These are phyloP conservation scores for Nicotiana knightiana DNA, from an alignment of 257 asterid species.

Conservation along the genomic window DNA sequence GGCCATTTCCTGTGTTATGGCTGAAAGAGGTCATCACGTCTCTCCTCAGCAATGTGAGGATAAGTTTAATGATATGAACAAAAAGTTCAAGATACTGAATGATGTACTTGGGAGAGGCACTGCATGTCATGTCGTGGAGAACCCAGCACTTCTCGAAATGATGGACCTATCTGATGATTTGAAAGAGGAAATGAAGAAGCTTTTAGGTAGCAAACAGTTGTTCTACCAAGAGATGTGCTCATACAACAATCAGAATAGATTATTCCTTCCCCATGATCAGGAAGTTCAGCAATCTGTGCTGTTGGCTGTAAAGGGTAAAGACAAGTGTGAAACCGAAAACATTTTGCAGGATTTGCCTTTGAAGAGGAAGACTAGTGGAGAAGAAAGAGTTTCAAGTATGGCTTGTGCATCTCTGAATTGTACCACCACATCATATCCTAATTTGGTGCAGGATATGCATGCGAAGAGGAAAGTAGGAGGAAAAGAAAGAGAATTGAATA, in stretches of 20 bases:
- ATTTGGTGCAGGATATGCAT: constrained; percentile 1
- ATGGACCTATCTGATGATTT: constrained; percentile 23
- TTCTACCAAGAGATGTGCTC: constrained; percentile 45
- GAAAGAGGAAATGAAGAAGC: constrained; percentile 33
- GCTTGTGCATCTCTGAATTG: background rate
- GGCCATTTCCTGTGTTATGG: constrained; percentile 36
- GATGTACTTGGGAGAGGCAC: constrained; percentile 31
- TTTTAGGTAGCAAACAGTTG: constrained; percentile 39
- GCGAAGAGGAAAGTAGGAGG: background rate
- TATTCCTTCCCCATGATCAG: constrained; percentile 31
- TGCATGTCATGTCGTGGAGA: constrained; percentile 28
- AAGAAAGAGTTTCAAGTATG: constrained; percentile 10
- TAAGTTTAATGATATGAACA: constrained; percentile 48
- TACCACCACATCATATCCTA: background rate
- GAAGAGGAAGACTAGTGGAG: constrained; percentile 27
- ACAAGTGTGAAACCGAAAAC: background rate
- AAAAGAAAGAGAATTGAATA: background rate
- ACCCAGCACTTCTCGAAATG: constrained; percentile 30
- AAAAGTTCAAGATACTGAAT: constrained; percentile 40
- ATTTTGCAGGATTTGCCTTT: constrained; percentile 9
- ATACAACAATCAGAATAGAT: constrained; percentile 26
- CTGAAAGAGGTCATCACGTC: constrained; percentile 38
- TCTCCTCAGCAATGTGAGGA: constrained; percentile 69
- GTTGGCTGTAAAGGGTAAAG: constrained; percentile 28
- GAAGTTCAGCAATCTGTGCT: constrained; percentile 19